Conservation (phyloP, 116 monocot genomes). For the Trichopus zeylanicus region DNA sequence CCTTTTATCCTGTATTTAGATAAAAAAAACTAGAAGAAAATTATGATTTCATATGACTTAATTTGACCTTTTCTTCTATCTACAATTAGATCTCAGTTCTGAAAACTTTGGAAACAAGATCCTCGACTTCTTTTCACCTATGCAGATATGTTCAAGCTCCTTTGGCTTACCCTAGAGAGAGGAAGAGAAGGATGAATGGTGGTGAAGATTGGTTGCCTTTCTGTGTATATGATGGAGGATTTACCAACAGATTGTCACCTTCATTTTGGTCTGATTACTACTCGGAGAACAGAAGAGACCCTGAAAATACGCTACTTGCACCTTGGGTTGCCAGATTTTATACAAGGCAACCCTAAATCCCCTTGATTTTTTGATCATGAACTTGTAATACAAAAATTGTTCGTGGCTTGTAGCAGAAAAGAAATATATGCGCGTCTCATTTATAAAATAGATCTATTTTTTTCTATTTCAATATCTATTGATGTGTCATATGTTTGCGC, state of each 20-base stretch:
- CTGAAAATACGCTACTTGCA: constrained; percentile 62
- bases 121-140: not conserved
- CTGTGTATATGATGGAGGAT: constrained; percentile 49
- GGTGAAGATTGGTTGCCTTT: constrained; percentile 75
- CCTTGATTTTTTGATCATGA: not conserved
- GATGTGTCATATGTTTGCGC: no score
- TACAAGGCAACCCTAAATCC: constrained; percentile 7
- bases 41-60: no score
- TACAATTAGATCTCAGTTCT: no score
- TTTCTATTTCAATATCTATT: no score
- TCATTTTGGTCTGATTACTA: constrained; percentile 74
- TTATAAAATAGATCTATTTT: no score
- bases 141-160: constrained; percentile 74
- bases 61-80: no score
- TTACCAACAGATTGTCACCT: constrained; percentile 39
- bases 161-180: constrained; percentile 71
- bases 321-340: constrained; percentile 77
- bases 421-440: no score
- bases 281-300: constrained; percentile 42
- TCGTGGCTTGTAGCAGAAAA: no score
- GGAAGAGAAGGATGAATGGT: constrained; percentile 71
- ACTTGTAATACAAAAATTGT: no score
- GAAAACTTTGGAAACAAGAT: not conserved
- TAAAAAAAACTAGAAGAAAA: no score
- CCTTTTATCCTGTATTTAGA: not conserved